Conservation (phyloP, 345 rosid genomes). For the Leavenworthia alabamica region DNA sequence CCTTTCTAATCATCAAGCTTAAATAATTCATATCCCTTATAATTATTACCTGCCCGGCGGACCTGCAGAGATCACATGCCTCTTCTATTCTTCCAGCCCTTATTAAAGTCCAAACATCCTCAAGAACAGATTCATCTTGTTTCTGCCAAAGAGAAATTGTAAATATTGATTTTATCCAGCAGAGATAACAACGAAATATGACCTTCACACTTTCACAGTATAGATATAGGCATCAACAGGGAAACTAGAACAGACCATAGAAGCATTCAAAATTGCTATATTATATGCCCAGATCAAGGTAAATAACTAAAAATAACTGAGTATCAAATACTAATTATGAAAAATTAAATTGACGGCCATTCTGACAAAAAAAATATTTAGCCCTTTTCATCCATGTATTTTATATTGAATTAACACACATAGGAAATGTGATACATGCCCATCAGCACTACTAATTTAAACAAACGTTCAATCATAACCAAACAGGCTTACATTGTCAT, state of each 20-base stretch:
- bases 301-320: not conserved
- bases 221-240: not conserved
- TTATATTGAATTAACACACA: not conserved
- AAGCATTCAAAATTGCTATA: not conserved
- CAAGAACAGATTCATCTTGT: constrained; percentile 92
- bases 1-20: constrained; percentile 1
- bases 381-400: not conserved
- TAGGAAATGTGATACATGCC: not conserved
- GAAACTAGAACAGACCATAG: constrained; percentile 6
- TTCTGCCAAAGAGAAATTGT: constrained; percentile 43
- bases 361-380: not conserved
- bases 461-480: constrained; percentile 8
- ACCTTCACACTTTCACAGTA: constrained; percentile 5
- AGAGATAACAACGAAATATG: not conserved
- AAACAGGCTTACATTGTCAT: constrained; percentile 61
- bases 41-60: constrained; percentile 82
- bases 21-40: not conserved
- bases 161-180: not conserved
- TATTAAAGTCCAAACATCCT: constrained; percentile 90
- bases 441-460: constrained; percentile 3
- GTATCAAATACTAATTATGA: not conserved
- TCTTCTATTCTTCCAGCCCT: constrained; percentile 93
- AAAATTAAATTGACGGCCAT: not conserved
- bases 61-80: constrained; percentile 90
- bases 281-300: constrained; percentile 4